These are phyloP conservation scores for Cyclotella kingstonii DNA, from an alignment of 108 stramenopile species.

Conservation along the genomic window DNA sequence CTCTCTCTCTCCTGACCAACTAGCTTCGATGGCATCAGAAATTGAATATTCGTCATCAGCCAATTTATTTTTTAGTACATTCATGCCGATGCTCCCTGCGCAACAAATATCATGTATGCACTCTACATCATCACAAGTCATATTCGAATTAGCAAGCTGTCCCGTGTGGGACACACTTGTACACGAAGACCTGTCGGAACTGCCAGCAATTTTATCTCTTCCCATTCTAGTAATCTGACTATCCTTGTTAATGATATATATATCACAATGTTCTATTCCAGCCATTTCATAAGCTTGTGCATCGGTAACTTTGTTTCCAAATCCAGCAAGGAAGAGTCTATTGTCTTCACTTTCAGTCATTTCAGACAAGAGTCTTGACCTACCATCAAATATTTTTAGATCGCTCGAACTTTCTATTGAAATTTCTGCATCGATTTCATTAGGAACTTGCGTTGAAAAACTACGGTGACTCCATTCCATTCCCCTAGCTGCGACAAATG, in stretches of 20 bases:
- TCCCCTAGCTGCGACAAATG: conserved; percentile 63
- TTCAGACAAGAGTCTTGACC: conserved; percentile 2
- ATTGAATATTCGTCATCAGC: neutral
- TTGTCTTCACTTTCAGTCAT: conserved; percentile 13
- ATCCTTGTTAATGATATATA: conserved; percentile 73
- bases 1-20: neutral
- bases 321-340: conserved; percentile 68
- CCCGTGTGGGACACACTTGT: neutral
- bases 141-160: neutral
- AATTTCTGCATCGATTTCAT: neutral
- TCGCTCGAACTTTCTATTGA: neutral
- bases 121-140: neutral
- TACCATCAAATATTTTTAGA: neutral
- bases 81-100: neutral
- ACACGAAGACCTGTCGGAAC: neutral
- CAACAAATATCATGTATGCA: conserved; percentile 1
- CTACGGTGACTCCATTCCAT: conserved; percentile 13
- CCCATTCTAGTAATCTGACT: conserved; percentile 54
- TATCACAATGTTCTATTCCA: conserved; percentile 62
- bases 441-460: neutral
- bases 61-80: neutral
- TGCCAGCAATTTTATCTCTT: neutral
- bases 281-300: conserved; percentile 71
- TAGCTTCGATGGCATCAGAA: neutral
- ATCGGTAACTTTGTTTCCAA: conserved; percentile 80